Percentiles rank a stretch among this genome's conserved stretches.
Evolutionary conservation across 2,329 filamentous ascomycete genomes (phyloP).

Genomic region (Neobulgaria alba): DNA sequence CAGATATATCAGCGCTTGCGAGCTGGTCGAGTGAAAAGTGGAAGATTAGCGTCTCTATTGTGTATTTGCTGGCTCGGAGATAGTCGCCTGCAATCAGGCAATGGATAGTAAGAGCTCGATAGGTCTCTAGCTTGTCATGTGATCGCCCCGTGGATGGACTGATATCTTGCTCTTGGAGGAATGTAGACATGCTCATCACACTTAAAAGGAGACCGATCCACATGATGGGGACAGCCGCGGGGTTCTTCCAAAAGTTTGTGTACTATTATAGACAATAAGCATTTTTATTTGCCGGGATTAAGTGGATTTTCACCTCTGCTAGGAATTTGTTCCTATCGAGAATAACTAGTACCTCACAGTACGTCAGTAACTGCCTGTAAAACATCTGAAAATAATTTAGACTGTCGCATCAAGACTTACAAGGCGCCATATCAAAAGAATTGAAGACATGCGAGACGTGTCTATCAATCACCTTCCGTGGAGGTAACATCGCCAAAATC

Average conservation of each 20-base stretch:
- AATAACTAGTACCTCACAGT: no score
- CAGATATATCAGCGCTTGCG: conserved; percentile 40
- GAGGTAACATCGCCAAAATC: no score
- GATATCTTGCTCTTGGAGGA: conserved; percentile 33
- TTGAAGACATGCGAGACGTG: no score
- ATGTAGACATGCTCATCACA: conserved; percentile 3
- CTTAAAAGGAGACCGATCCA: conserved; percentile 44
- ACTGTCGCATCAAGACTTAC: no score
- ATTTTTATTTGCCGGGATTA: no score
- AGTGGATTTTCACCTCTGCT: no score
- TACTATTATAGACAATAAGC: conserved; percentile 17
- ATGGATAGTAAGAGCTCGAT: conserved; percentile 31
- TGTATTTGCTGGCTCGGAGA: conserved; percentile 38
- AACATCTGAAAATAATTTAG: no score
- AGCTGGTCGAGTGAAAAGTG: conserved; percentile 45
- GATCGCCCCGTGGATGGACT: no score
- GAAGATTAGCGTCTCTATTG: conserved; percentile 42
- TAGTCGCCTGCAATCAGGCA: conserved; percentile 45
- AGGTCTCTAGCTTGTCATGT: conserved; percentile 22
- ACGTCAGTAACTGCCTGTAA: no score
- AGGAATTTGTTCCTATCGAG: no score
- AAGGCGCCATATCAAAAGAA: no score
- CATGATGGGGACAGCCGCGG: conserved; percentile 31
- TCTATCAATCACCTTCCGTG: no score
- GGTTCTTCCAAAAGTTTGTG: conserved; percentile 24